Base-by-base conservation (phyloP, 805 yeast species). In the Ogataea naganishii region DNA sequence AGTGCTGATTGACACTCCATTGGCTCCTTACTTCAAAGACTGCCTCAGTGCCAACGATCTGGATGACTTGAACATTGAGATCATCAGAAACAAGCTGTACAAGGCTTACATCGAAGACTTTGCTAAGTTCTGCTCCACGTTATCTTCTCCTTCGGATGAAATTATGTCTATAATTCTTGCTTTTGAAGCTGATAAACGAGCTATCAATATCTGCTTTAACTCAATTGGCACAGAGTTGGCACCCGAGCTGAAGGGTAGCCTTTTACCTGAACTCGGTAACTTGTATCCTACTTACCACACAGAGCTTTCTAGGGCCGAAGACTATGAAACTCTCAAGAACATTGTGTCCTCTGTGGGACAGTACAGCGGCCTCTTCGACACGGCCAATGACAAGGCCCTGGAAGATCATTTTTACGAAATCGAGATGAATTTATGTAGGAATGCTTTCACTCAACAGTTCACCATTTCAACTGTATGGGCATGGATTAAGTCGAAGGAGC, bases 381-480 rank as follows among this genome's bases (percentile, higher is more conserved):
- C 55, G 25, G 45, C 64, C 26, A 52, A 62, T 33, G 63, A 58
- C 36, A 80, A 75, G 46, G 73, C 80, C 37, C 60, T 94, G 34
- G 98, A 92, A 56, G 98, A 94, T 58, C 94, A 89, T 64, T 86
- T 92, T 51, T 92, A 92, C 56, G 77, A 75, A 45, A 64, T 78
- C 38, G 98, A 92, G 58, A 89, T 92, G 95, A 80, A 82, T 45
- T 66, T 82, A 37, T 88, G 96, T 60, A 81, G 77, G 49, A 78
- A 80, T 51, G 95, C 96, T 1, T 86, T 92, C 58, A 88, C 98
- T 20, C 98, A 92, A 60, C 97, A 89, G 57, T 92, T 92, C 58
- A 76, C 96, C 12, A 72, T 81, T 45, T 72, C 86, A 22, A 80
- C 95, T 2, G 67, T 92, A 33, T 92, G 96, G 92, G 95, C 96